Evolutionary conservation across 768 basidiomycete species (phyloP).

Genomic region (Russula foetens): DNA sequence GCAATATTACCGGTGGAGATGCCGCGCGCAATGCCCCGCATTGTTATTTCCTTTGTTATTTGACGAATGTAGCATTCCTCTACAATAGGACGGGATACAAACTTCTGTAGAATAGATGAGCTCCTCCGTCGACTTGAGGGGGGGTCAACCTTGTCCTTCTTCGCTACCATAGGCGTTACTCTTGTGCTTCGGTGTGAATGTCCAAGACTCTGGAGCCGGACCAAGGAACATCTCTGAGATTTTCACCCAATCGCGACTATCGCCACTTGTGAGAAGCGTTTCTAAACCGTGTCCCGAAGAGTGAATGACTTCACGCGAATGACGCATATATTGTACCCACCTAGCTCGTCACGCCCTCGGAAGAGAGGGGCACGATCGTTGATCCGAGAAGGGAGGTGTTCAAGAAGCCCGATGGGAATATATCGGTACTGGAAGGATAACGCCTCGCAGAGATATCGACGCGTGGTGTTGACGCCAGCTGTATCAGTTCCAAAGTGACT

Average conservation of each 20-base stretch:
- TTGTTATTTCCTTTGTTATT: slow-evolving; percentile 14
- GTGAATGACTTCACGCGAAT: background rate
- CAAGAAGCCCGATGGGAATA: slow-evolving; percentile 87
- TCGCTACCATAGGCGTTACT: slow-evolving; percentile 63
- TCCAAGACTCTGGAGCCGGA: slow-evolving; percentile 72
- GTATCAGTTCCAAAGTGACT: slow-evolving; percentile 86
- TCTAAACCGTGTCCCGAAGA: slow-evolving; percentile 36
- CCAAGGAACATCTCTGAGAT: slow-evolving; percentile 95
- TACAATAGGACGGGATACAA: background rate
- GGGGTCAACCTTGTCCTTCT: slow-evolving; percentile 50
- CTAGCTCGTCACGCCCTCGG: slow-evolving; percentile 80
- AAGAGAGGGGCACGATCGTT: slow-evolving; percentile 91
- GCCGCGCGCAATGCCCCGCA: background rate
- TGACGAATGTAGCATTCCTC: background rate
- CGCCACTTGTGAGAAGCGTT: slow-evolving; percentile 71
- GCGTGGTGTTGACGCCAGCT: slow-evolving; percentile 80
- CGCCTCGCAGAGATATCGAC: slow-evolving; percentile 91
- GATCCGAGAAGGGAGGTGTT: slow-evolving; percentile 67
- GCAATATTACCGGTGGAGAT: background rate
- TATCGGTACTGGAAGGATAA: slow-evolving; percentile 97
- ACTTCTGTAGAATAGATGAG: background rate
- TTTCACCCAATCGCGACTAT: slow-evolving; percentile 84
- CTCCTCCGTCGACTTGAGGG: background rate
- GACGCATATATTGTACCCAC: slow-evolving; percentile 34
- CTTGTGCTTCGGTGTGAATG: slow-evolving; percentile 90